Evolutionary conservation across 176 grass and related monocot species (phyloP).

Genomic region (Thinopyrum elongatum): DNA sequence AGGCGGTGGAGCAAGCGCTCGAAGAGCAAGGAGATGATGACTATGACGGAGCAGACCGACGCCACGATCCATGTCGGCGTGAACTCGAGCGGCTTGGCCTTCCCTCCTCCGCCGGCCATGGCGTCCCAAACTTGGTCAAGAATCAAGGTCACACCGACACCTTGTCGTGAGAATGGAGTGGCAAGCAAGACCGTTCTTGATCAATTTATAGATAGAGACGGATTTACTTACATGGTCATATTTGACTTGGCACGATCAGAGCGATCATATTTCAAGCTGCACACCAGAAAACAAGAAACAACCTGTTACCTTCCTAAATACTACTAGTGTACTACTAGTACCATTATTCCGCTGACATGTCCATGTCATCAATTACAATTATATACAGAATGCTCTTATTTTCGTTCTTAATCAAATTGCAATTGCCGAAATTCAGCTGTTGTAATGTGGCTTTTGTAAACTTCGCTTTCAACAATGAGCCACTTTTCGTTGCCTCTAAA

Average conservation of each 20-base stretch:
- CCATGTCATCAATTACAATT: neutral
- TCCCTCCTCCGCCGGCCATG: conserved; percentile 53
- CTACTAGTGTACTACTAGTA: too few species aligned
- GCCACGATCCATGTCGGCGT: conserved; percentile 97
- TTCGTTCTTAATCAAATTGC: neutral
- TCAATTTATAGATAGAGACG: neutral
- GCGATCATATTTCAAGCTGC: neutral
- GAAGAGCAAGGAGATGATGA: conserved; percentile 80
- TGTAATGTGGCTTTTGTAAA: neutral
- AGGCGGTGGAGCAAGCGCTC: conserved; percentile 72
- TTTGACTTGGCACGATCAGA: neutral
- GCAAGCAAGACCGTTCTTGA: neutral
- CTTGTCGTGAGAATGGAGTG: neutral
- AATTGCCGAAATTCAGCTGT: neutral
- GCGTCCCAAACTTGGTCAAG: neutral
- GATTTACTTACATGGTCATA: neutral
- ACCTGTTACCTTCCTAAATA: neutral
- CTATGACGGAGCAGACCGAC: conserved; percentile 66
- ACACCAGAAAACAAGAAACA: neutral
- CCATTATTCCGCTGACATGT: neutral
- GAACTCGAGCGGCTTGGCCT: conserved; percentile 48
- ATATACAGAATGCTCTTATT: too few species aligned
- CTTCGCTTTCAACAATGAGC: neutral
- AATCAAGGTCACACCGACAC: neutral
- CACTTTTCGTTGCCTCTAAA: neutral